Base-by-base conservation (phyloP, 176 grass and related monocot genomes). In the Juncus inflexus region DNA sequence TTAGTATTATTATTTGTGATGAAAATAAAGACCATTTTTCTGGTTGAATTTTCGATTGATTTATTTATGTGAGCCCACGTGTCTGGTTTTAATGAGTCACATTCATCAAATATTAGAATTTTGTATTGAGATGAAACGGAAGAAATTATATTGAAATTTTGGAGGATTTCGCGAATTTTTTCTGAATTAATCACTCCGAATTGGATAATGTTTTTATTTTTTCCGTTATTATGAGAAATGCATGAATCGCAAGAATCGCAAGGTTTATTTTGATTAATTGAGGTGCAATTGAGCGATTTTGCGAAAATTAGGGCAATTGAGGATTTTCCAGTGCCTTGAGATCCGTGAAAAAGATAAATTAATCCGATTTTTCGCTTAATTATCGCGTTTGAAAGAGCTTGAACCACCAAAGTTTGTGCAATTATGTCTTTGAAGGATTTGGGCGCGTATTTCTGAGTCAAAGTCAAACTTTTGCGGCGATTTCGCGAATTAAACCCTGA, bases 21-120 rank as follows among this genome's bases (percentile, higher is more conserved):
- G 14, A 99, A 83, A 58, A 99, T 61, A 61, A 99, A 89, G 75
- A 99, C 78, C 41, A 90, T 75, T 49, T 82, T 82, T 8, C 83
- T 62, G 2, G 94, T 80, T 3, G 88, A 84, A 49, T 72, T 69
- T 8, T 89, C 94, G 50, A 99, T 72, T 3, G 74, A 79, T 73
- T 92, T 99, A 11, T 75, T 84, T 75, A 99, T 77, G 74, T 64
- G 13, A 37, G 82, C 85, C 94, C 94, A 92, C 35, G 85, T 85
- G 64, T 89, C 76, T 39, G 77, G 39, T 16, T 82, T 79, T 62
- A 91, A 60, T 5, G 77, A 79, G 45, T 99, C 77, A 1, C 87
- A 92, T 45, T 92, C 85, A 73, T 99, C 94, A 84, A 89, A 74
- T 67, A 99, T 89, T 15, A 86, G 84, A 12, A 99, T 85, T 82